Base-by-base conservation (phyloP, 176 grass and related monocot genomes). In the Phyllostachys edulis region DNA sequence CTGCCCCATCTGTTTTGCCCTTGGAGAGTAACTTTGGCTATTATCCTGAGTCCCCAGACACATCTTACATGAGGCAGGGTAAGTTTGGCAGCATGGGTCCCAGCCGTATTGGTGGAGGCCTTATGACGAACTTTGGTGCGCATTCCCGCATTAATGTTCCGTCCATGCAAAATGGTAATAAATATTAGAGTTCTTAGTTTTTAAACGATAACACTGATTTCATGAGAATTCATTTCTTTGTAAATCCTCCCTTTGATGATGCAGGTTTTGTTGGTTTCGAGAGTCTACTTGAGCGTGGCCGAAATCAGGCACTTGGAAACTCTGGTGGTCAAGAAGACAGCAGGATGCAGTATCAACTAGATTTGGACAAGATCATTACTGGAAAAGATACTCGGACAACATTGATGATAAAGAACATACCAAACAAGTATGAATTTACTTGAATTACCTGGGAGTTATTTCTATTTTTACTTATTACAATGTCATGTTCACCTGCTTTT, bases 371-470 rank as follows among this genome's bases (percentile, higher is more conserved):
- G 69, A 91, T 91, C 24, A 70, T 81, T 20, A 77, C 54, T 0
- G 81, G 89, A n/a, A 73, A 81, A 88, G 89, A 91, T 11, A 66
- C 64, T 47, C 85, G 89, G 18, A 88, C 89, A 37, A 91, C 89
- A 41, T 67, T 91, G 61, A 88, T 91, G 89, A 91, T 91, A 77
- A 91, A 88, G 46, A 88, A 88, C 77, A 91, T 91, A 56, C 89
- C 88, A 82, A 90, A 90, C 42, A 90, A 86, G 88, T 90, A 86
- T 82, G 36, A 20, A 12, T 18, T 83, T 65, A 50, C 46, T 75
- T 69, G 37, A 77, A 75, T 59, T 64, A 67, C 17, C 39, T 63
- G 27, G 21, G 2, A 42, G 4, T 9, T 47, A 51, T 24, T 59
- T 34, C 40, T 80, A 26, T 29, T 44, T n/a, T 69, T 54, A 34